Evolutionary conservation across 345 rosid genomes (phyloP).

Genomic region (Laguncularia racemosa): DNA sequence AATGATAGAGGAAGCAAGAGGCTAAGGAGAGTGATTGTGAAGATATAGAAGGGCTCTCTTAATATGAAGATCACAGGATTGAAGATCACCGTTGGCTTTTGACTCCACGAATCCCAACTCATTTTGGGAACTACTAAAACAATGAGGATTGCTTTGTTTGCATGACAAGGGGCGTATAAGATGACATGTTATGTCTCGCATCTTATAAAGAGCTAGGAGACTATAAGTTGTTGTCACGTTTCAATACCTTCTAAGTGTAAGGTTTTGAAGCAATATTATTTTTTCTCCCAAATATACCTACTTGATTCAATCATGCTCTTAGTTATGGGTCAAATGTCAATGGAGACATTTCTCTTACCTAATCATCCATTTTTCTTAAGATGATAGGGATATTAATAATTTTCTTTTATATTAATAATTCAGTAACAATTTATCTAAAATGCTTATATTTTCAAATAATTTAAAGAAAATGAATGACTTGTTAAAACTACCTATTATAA

Average conservation of each 20-base stretch:
- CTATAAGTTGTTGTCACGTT: slow-evolving; percentile 13
- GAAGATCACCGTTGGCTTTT: background rate
- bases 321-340: no score
- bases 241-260: no score
- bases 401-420: background rate
- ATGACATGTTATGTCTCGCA: background rate
- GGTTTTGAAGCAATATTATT: no score
- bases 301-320: no score
- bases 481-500: no score
- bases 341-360: no score
- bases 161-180: background rate
- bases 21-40: slow-evolving; percentile 15
- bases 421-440: no score
- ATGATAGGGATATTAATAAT: no score
- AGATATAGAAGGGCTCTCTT: slow-evolving; percentile 16
- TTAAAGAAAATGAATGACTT: no score
- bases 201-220: background rate
- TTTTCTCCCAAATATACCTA: no score
- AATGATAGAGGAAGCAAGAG: slow-evolving; percentile 24
- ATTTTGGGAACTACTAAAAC: background rate
- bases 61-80: background rate
- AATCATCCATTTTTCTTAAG: no score
- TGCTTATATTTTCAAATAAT: no score
- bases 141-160: slow-evolving; percentile 1
- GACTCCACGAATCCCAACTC: background rate